phyloP scores from a whole-genome alignment of 345 rosid species.

The Lumnitzera racemosa region DNA sequence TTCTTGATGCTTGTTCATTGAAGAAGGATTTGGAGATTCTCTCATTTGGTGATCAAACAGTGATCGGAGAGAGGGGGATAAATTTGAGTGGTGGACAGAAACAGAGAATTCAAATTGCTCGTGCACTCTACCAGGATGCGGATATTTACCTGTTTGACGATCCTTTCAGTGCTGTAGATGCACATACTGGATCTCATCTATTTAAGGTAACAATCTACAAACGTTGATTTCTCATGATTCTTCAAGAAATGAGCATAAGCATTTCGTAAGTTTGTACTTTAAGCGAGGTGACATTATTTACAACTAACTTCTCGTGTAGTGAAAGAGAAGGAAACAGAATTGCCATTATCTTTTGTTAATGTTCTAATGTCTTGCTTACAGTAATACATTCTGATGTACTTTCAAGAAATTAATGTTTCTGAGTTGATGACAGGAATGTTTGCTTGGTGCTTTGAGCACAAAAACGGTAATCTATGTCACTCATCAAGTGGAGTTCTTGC shows the following conservation, averaged over 20 bases:
- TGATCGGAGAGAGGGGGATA: conserved; percentile 84
- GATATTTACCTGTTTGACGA: conserved; percentile 85
- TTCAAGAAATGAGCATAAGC: too few relatives aligned
- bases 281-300: too few relatives aligned
- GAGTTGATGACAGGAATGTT: conserved; percentile 42
- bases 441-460: conserved; percentile 38
- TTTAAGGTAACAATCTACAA: conserved; percentile 41
- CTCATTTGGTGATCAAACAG: conserved; percentile 69
- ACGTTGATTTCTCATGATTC: too few relatives aligned
- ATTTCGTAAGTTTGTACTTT: too few relatives aligned
- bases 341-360: too few relatives aligned
- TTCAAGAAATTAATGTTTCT: background rate
- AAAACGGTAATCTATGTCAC: conserved; percentile 76
- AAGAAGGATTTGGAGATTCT: conserved; percentile 66
- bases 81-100: conserved; percentile 90
- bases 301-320: too few relatives aligned
- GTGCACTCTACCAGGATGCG: conserved; percentile 80
- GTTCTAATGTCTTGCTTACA: too few relatives aligned
- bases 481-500: conserved; percentile 82
- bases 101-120: conserved; percentile 78
- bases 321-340: too few relatives aligned
- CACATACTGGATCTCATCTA: conserved; percentile 78
- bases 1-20: conserved; percentile 67
- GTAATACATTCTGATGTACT: background rate
- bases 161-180: conserved; percentile 91